These are phyloP conservation scores for Aspergillus novofumigatus DNA, from an alignment of 2,329 filamentous ascomycete species.

Conservation along the genomic window DNA sequence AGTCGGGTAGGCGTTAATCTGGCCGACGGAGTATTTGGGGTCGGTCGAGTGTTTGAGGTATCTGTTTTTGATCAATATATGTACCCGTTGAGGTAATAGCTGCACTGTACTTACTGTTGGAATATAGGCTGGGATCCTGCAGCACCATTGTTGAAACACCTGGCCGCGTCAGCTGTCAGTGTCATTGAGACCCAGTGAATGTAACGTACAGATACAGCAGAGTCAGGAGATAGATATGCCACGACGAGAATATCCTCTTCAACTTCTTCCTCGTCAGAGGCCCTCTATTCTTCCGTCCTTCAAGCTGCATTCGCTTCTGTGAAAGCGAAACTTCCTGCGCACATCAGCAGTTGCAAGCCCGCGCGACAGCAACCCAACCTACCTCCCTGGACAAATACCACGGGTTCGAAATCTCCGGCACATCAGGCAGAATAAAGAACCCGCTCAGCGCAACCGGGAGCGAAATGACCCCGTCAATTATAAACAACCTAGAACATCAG, in stretches of 20 bases:
- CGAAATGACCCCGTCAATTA: constrained; percentile 53
- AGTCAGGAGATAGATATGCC: constrained; percentile 60
- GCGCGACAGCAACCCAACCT: background rate
- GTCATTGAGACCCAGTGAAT: background rate
- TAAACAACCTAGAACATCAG: constrained; percentile 41
- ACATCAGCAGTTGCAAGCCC: background rate
- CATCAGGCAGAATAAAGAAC: constrained; percentile 47
- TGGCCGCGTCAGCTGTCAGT: constrained; percentile 10
- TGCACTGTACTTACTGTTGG: constrained; percentile 43
- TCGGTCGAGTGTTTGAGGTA: constrained; percentile 33
- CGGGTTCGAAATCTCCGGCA: constrained; percentile 48
- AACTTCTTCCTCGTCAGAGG: constrained; percentile 52
- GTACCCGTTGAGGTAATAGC: no score
- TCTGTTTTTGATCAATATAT: background rate
- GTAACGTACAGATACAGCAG: constrained; percentile 51
- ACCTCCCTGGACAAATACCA: constrained; percentile 45
- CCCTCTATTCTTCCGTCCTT: constrained; percentile 43
- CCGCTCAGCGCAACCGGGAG: constrained; percentile 50
- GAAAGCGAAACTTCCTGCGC: constrained; percentile 43
- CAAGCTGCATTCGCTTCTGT: constrained; percentile 48
- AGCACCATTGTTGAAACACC: constrained; percentile 59
- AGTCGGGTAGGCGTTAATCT: constrained; percentile 55
- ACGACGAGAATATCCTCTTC: constrained; percentile 58
- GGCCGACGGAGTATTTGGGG: constrained; percentile 43
- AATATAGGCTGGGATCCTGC: constrained; percentile 54